These are phyloP conservation scores for Coniella lustricola DNA, from an alignment of 2,329 filamentous ascomycete genomes.

Conservation along the genomic window DNA sequence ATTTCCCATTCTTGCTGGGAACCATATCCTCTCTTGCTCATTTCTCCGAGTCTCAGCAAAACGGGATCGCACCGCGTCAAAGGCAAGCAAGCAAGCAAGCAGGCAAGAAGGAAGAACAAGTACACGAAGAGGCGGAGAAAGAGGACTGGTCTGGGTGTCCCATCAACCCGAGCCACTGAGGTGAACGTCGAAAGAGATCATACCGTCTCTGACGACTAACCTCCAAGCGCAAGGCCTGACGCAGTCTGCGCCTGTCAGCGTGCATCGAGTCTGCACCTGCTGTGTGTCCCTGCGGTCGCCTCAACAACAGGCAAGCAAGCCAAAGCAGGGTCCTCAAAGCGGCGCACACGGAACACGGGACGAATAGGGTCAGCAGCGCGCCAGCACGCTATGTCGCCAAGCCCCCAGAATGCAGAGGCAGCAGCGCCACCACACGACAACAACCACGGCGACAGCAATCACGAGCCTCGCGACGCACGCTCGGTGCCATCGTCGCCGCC, in stretches of 20 bases:
- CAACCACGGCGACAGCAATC: background rate
- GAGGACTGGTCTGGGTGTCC: no score
- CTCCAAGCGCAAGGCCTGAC: no score
- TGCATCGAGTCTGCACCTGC: no score
- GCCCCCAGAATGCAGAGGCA: conserved; percentile 8
- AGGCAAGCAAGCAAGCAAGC: background rate
- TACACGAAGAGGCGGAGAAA: no score
- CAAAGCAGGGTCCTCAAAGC: background rate
- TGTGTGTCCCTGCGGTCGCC: background rate
- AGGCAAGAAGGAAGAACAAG: background rate
- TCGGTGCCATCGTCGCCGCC: conserved; percentile 27
- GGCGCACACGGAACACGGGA: no score
- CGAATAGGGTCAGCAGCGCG: no score
- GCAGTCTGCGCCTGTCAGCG: background rate
- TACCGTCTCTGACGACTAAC: no score
- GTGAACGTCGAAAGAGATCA: no score
- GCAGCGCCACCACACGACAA: background rate
- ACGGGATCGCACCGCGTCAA: background rate
- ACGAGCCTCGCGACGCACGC: conserved; percentile 17
- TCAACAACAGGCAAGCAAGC: background rate
- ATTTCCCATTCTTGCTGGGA: no score
- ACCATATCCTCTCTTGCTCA: background rate
- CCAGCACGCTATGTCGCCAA: conserved; percentile 13
- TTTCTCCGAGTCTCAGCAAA: background rate
- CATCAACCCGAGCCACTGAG: no score